A percentile compares a stretch with the other conserved stretches of the same genome.
phyloP scores from a whole-genome alignment of 306 rosid genomes.

The Amphicarpaea edgeworthii region DNA sequence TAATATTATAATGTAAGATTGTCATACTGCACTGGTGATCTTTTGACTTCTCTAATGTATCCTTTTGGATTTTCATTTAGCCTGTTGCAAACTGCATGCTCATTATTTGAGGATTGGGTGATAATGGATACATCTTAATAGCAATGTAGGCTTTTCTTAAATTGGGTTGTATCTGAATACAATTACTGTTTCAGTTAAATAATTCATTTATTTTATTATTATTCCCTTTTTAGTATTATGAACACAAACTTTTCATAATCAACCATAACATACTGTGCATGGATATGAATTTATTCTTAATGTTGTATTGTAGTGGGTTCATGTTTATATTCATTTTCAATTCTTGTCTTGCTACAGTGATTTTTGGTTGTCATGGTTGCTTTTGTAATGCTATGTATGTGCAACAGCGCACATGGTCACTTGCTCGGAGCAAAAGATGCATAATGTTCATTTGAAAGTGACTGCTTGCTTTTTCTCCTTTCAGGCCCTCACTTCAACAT shows the following conservation, averaged over 20 bases:
- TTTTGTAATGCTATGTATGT: neutral
- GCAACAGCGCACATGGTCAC: neutral
- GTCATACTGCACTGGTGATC: neutral
- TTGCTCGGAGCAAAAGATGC: conserved; percentile 22
- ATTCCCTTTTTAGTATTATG: neutral
- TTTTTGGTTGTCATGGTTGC: conserved; percentile 26
- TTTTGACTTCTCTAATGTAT: conserved; percentile 22
- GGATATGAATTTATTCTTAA: neutral
- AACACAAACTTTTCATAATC: conserved; percentile 25
- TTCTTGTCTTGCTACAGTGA: conserved; percentile 16
- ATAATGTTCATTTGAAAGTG: conserved; percentile 26
- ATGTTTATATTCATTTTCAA: neutral
- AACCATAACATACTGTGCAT: neutral
- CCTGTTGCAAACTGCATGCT: conserved; percentile 8
- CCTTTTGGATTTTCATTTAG: conserved; percentile 1
- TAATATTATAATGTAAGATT: neutral
- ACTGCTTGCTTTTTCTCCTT: conserved; percentile 27
- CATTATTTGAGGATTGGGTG: conserved; percentile 5
- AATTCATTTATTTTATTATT: neutral
- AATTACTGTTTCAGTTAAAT: neutral
- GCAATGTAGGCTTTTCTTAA: too few species aligned
- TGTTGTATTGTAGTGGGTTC: neutral
- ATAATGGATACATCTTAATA: conserved; percentile 27
- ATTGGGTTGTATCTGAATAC: conserved; percentile 15
- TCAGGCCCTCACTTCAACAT: conserved; percentile 91